These are phyloP conservation scores for Aschersonia sp. DNA, from an alignment of 2,329 filamentous ascomycete species.

Conservation along the genomic window DNA sequence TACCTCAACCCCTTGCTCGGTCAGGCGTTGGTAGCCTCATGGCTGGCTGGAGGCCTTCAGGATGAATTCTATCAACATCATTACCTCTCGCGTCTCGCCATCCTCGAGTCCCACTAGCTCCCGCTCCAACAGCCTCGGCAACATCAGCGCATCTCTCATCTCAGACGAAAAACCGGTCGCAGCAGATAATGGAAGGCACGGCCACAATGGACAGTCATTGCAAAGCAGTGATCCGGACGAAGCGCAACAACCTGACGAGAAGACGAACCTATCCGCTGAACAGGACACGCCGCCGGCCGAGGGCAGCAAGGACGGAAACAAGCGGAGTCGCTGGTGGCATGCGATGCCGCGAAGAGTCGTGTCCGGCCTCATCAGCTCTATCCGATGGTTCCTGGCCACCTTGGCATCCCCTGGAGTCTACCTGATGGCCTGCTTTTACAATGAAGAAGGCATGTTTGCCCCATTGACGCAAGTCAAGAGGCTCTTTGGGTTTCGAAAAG, in stretches of 20 bases:
- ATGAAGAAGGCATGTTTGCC: slow-evolving; percentile 65
- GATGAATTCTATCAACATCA: slow-evolving; percentile 96
- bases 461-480: slow-evolving; percentile 59
- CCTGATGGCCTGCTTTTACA: slow-evolving; percentile 68
- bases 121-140: slow-evolving; percentile 45
- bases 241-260: slow-evolving; percentile 23
- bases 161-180: slow-evolving; percentile 22
- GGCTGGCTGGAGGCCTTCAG: slow-evolving; percentile 40
- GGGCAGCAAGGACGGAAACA: slow-evolving; percentile 18
- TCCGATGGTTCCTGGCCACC: slow-evolving; percentile 66
- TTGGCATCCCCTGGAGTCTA: slow-evolving; percentile 71
- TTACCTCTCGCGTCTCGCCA: slow-evolving; percentile 68
- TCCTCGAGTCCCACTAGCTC: slow-evolving; percentile 39
- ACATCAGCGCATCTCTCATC: slow-evolving; percentile 31
- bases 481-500: slow-evolving; percentile 36
- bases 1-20: background rate
- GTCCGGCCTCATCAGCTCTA: slow-evolving; percentile 56
- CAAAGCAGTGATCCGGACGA: slow-evolving; percentile 20
- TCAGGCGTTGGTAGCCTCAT: slow-evolving; percentile 21
- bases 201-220: slow-evolving; percentile 20
- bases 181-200: slow-evolving; percentile 20
- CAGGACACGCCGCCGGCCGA: slow-evolving; percentile 54
- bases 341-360: slow-evolving; percentile 54
- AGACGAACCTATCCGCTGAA: slow-evolving; percentile 14
- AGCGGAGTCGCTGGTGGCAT: slow-evolving; percentile 33